Base-by-base conservation (phyloP, 441 rosid genomes). In the Erysimum pusillum region DNA sequence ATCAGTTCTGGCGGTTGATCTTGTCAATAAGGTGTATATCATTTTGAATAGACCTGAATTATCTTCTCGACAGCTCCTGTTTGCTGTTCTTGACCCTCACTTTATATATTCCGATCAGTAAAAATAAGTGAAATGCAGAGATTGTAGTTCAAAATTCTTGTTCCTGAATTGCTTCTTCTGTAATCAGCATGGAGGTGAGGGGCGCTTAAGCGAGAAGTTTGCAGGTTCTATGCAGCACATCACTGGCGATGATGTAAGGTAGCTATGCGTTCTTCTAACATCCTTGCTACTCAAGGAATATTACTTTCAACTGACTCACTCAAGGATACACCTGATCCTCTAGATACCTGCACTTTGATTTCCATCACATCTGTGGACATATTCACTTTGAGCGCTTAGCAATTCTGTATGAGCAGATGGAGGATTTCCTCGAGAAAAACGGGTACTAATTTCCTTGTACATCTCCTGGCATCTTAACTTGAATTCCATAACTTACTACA, bases 291-390 rank as follows among this genome's bases (percentile, higher is more conserved):
- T 57, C 11, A 20, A 63, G 36, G 38, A 44, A 44, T 42, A 45
- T 49, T 60, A 35, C 10, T n/a, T 42, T 10, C 49, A 69, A 48
- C 53, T 32, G 28, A 14, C 28, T 83, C 15, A 71, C 71, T 61
- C 52, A 70, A 73, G 61, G 45, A 51, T 20, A 52, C 59, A 44
- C 61, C 71, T 34, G 41, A 65, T 73, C 59, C 67, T 87, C 80
- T 82, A 94, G 98, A 86, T 92, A 94, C 83, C 75, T 94, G 86
- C 97, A 92, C 89, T 94, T 94, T 32, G 97, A 92, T 86, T 94
- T 94, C 69, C 97, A 92, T 80, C 82, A 69, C 61, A 83, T 92
- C 76, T 94, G 97, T 56, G 98, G 98, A 42, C 98, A 94, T 67
- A 83, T 92, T 82, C 97, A 89, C 81, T 94, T 94, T 84, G 97